These are phyloP conservation scores for Hypoxylon crocopeplum DNA, from an alignment of 495 filamentous ascomycete species.

Conservation along the genomic window DNA sequence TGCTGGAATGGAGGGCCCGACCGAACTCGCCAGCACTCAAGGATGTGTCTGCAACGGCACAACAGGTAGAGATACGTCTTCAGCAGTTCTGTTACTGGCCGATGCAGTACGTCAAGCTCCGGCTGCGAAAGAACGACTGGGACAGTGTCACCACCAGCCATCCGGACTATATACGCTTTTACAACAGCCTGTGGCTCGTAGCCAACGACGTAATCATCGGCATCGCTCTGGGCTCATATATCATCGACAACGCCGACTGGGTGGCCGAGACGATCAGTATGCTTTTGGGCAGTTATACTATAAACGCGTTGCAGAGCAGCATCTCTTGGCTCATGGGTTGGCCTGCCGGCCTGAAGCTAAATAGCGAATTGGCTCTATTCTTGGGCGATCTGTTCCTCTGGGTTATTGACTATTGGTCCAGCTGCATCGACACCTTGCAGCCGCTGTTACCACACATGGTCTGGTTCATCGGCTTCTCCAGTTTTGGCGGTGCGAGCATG, in stretches of 20 bases:
- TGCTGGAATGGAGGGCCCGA: constrained; percentile 87
- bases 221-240: constrained; percentile 93
- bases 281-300: constrained; percentile 80
- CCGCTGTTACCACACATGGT: constrained; percentile 85
- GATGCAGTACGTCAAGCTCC: constrained; percentile 90
- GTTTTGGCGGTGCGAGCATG: constrained; percentile 95
- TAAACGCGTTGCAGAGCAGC: constrained; percentile 86
- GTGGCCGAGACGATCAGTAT: constrained; percentile 83
- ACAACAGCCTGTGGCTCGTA: constrained; percentile 98
- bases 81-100: constrained; percentile 99
- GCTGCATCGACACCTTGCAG: constrained; percentile 75
- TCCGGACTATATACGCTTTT: constrained; percentile 98
- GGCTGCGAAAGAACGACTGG: constrained; percentile 89
- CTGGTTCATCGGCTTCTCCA: constrained; percentile 91
- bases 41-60: constrained; percentile 96
- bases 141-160: constrained; percentile 94
- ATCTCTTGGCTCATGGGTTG: constrained; percentile 96
- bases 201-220: constrained; percentile 99
- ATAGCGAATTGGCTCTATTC: constrained; percentile 91
- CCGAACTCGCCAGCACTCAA: constrained; percentile 87
- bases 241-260: constrained; percentile 90
- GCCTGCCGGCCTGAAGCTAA: constrained; percentile 98
- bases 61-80: constrained; percentile 95
- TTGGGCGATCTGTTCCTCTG: constrained; percentile 94
- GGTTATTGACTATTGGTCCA: constrained; percentile 98